phyloP scores from a whole-genome alignment of 2,329 filamentous ascomycete species.

The Aspergillus pseudoterreus region DNA sequence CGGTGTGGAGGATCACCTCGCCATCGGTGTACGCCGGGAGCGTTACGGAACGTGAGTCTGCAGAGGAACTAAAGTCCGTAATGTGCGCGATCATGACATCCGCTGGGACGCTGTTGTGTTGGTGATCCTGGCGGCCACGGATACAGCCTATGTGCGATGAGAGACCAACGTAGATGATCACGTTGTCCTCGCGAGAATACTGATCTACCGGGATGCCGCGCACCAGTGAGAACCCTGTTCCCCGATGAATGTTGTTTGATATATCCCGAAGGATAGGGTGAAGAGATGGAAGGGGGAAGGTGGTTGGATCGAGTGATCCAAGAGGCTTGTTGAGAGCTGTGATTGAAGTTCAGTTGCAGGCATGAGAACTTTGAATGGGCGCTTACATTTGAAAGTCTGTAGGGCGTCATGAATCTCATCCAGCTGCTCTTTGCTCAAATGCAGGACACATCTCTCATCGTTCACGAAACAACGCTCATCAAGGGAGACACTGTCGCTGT shows the following conservation, averaged over 20 bases:
- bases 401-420: background rate
- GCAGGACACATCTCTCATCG: too few species aligned
- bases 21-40: conserved; percentile 26
- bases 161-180: conserved; percentile 42
- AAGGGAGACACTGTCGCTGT: background rate
- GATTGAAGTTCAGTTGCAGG: background rate
- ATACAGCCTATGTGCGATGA: conserved; percentile 40
- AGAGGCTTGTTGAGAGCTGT: conserved; percentile 22
- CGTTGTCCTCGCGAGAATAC: conserved; percentile 32
- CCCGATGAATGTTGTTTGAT: conserved; percentile 36
- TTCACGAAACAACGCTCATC: background rate
- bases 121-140: conserved; percentile 41
- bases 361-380: background rate
- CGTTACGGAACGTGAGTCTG: conserved; percentile 1
- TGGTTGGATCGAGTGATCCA: conserved; percentile 42
- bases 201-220: conserved; percentile 37
- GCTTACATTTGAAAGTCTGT: background rate
- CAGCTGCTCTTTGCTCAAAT: background rate
- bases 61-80: conserved; percentile 51
- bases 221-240: conserved; percentile 44
- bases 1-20: conserved; percentile 49
- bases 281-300: conserved; percentile 40
- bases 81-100: conserved; percentile 56
- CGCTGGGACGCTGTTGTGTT: conserved; percentile 14
- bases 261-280: conserved; percentile 28